Base-by-base conservation (phyloP, 139 green algal genomes). In the Edaphochlamys debaryana region DNA sequence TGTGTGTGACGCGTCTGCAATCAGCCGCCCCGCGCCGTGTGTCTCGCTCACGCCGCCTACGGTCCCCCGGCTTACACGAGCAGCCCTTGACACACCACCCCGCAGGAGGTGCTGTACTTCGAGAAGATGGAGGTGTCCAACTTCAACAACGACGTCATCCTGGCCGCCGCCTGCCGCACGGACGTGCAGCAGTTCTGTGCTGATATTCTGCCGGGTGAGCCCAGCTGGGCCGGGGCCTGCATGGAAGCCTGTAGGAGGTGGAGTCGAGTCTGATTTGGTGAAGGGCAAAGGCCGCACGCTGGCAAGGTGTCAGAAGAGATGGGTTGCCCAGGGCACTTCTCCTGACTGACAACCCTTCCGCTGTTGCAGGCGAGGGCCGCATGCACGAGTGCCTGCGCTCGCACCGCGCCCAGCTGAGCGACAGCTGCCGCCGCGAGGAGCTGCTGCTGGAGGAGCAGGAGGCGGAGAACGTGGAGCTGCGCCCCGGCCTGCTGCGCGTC, bases 31-130 rank as follows among this genome's bases (percentile, higher is more conserved):
- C n/a, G n/a, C n/a, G n/a, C n/a, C n/a, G n/a, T n/a, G n/a, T n/a
- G n/a, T n/a, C n/a, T n/a, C n/a, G n/a, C n/a, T n/a, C n/a, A n/a
- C n/a, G n/a, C n/a, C n/a, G n/a, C n/a, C n/a, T n/a, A n/a, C n/a
- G n/a, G n/a, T n/a, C n/a, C n/a, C n/a, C n/a, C n/a, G n/a, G n/a
- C n/a, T n/a, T n/a, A n/a, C n/a, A n/a, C n/a, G n/a, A n/a, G n/a
- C n/a, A n/a, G n/a, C n/a, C n/a, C n/a, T n/a, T n/a, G n/a, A n/a
- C n/a, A n/a, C n/a, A n/a, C n/a, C n/a, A n/a, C n/a, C n/a, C n/a
- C n/a, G n/a, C n/a, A 95, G 70, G 94, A 98, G 91, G 89, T 98
- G 25, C 90, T 95, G 64, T 94, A 95, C 81, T 95, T 96, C 69
- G 86, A 95, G 81, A 95, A 96, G 87, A 95, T 94, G 92, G 91